Evolutionary conservation across 768 basidiomycete species (phyloP).

Genomic region (Tulasnella sp.): DNA sequence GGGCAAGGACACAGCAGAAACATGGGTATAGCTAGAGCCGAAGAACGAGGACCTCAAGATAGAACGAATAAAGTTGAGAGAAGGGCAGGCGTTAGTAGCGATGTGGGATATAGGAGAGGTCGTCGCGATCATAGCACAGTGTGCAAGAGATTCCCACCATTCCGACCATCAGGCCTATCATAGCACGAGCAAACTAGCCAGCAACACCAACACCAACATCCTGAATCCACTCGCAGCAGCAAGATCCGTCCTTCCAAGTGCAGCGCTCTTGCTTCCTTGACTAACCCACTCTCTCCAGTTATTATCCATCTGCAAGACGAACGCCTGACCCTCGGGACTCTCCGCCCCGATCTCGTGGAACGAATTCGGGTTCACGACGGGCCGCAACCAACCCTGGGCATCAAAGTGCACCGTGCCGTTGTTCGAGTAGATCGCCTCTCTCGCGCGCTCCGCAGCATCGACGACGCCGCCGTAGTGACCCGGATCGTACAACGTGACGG

Average conservation of each 20-base stretch:
- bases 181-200: background rate
- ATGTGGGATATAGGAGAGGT: too few relatives aligned
- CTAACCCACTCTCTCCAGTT: slow-evolving; percentile 33
- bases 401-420: slow-evolving; percentile 24
- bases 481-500: slow-evolving; percentile 27
- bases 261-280: slow-evolving; percentile 4
- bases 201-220: background rate
- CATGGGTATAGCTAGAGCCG: too few relatives aligned
- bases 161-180: background rate
- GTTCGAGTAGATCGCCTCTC: slow-evolving; percentile 20
- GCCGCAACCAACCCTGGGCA: slow-evolving; percentile 23
- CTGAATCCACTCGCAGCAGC: background rate
- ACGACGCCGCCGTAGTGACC: slow-evolving; percentile 6
- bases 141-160: too few relatives aligned
- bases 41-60: too few relatives aligned
- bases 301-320: slow-evolving; percentile 36
- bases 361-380: slow-evolving; percentile 32
- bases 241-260: background rate
- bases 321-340: slow-evolving; percentile 36
- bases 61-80: too few relatives aligned
- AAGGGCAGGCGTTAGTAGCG: too few relatives aligned
- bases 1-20: too few relatives aligned
- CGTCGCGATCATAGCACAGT: too few relatives aligned
- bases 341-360: slow-evolving; percentile 29
- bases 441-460: background rate